Base-by-base conservation (phyloP, 164 flowering plant species). In the Kingdonia uniflora region DNA sequence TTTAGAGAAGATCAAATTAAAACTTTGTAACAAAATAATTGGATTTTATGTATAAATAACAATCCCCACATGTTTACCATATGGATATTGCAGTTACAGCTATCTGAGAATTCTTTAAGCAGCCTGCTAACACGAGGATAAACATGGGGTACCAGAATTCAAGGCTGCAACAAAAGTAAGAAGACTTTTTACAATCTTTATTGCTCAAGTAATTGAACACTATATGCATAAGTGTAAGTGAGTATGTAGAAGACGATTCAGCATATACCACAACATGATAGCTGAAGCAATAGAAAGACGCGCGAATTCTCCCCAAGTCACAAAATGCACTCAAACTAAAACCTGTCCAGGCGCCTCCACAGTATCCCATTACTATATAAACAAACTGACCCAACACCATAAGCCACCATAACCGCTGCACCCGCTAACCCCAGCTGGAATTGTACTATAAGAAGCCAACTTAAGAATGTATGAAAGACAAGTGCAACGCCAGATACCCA, bases 251-350 rank as follows among this genome's bases (percentile, higher is more conserved):
- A 43, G 21, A 56, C 1, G 40, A 6, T 14, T 47, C 2, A 4
- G 2, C 11, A 14, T 50, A 60, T 67, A 83, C 90, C 82, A 78
- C 42, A 80, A 58, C 90, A 83, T 83, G 49, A 80, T 74, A 2
- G 82, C 90, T 1, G 90, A 76, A 49, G 84, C 77, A 20, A 70
- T 49, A 1, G 86, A 78, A 40, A 83, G 79, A 46, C 76, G 61
- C 33, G 76, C 49, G 40, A 80, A 78, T 2, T 76, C 79, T 59
- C 78, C 79, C 41, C 78, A 71, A 2, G n/a, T 70, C 78, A 26
- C 53, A 48, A 51, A 83, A 83, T 1, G 90, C 90, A 21, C 72
- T 54, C 63, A 50, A 43, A 14, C 76, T 76, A 37, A 76, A 76
- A 15, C 87, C 87, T 22, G 62, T 47, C 87, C 87, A 81, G 5